A percentile compares a stretch with the other conserved stretches of the same genome.
Conservation (phyloP, 179 eudicot genomes). For the Heliamphora pulchella region DNA sequence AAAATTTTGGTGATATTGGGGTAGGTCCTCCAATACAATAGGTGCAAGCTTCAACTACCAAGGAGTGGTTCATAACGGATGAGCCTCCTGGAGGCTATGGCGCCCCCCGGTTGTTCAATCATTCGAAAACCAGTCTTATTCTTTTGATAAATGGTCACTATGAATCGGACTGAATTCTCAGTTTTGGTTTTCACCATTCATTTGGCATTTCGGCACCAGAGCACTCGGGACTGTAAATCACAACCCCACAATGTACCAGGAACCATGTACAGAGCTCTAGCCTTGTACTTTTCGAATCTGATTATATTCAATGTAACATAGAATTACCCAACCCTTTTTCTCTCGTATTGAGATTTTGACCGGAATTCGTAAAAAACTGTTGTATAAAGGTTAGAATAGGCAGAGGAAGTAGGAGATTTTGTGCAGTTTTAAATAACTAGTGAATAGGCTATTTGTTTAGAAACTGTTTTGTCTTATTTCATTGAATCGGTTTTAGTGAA, state of each 20-base stretch:
- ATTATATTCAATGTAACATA: conserved; percentile 41
- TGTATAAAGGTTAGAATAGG: conserved; percentile 50
- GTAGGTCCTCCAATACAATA: not conserved
- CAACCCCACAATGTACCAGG: conserved; percentile 24
- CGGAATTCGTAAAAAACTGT: conserved; percentile 30
- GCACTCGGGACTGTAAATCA: conserved; percentile 24
- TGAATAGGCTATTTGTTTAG: conserved; percentile 20
- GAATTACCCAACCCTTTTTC: conserved; percentile 2
- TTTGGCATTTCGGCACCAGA: conserved; percentile 12
- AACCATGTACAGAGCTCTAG: conserved; percentile 61
- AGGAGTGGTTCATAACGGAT: too few species aligned
- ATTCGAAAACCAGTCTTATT: too few species aligned
- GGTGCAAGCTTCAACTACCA: too few species aligned
- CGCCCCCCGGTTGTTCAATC: too few species aligned
- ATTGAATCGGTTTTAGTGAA: conserved; percentile 1
- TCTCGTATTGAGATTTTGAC: conserved; percentile 24
- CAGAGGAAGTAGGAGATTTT: conserved; percentile 31
- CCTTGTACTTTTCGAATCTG: conserved; percentile 35
- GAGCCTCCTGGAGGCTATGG: too few species aligned
- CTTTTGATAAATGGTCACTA: too few species aligned
- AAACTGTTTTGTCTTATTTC: not conserved
- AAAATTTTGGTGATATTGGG: not conserved
- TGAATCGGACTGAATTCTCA: too few species aligned
- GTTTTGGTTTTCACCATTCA: conserved; percentile 5
- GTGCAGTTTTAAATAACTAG: conserved; percentile 21